Evolutionary conservation across 2,329 filamentous ascomycete species (phyloP).

Genomic region (Xylariales sp.): DNA sequence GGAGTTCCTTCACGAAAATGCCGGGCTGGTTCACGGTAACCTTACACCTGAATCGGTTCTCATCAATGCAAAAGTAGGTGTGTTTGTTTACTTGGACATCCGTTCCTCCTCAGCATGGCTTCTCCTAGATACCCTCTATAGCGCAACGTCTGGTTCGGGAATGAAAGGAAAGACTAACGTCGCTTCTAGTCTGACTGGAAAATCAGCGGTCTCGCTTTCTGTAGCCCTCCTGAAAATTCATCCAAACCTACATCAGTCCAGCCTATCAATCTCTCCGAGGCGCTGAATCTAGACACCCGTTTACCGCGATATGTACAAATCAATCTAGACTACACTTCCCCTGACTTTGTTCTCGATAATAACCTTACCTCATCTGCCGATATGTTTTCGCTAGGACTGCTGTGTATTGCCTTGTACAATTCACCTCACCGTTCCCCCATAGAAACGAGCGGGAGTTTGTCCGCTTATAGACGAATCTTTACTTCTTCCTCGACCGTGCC

Average conservation of each 20-base stretch:
- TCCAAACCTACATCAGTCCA: constrained; percentile 79
- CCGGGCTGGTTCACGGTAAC: constrained; percentile 92
- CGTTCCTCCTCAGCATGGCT: not conserved
- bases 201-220: constrained; percentile 92
- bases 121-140: not conserved
- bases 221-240: constrained; percentile 81
- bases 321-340: constrained; percentile 91
- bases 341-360: constrained; percentile 92
- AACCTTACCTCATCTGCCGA: constrained; percentile 87
- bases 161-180: constrained; percentile 47
- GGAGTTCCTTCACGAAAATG: constrained; percentile 95
- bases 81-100: not conserved
- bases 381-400: constrained; percentile 90
- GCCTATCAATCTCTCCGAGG: constrained; percentile 84
- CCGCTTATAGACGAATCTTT: constrained; percentile 87
- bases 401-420: constrained; percentile 93
- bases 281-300: constrained; percentile 85
- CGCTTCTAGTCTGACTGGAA: constrained; percentile 89
- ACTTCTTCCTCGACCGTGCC: constrained; percentile 82
- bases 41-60: constrained; percentile 93
- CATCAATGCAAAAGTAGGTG: constrained; percentile 86
- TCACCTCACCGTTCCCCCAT: constrained; percentile 91
- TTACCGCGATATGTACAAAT: constrained; percentile 86
- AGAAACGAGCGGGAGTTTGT: constrained; percentile 81
- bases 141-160: too few species aligned